Percentiles rank a stretch among this genome's conserved stretches.
phyloP scores from a whole-genome alignment of 1,284 basidiomycete species.

The Earliella scabrosa region DNA sequence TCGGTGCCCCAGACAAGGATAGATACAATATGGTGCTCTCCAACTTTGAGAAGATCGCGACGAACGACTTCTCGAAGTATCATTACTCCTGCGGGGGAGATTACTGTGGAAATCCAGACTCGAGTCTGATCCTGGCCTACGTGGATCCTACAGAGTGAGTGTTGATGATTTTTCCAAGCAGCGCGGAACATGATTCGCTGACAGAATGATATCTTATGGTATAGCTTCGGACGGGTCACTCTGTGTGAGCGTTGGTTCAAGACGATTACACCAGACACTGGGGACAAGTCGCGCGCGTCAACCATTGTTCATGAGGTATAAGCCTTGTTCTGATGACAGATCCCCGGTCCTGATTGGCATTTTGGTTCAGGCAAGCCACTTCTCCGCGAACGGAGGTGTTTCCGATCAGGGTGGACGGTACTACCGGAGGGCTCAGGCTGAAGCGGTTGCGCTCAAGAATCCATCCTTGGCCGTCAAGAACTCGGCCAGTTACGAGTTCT shows the following conservation, averaged over 20 bases:
- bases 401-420: not conserved
- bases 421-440: constrained; percentile 6
- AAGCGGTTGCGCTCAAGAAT: constrained; percentile 42
- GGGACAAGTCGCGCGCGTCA: constrained; percentile 47
- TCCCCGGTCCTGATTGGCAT: constrained; percentile 20
- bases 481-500: constrained; percentile 54
- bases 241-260: constrained; percentile 53
- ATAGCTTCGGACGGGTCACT: constrained; percentile 42
- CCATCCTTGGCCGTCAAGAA: constrained; percentile 43
- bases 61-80: constrained; percentile 37
- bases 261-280: constrained; percentile 38
- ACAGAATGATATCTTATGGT: not conserved
- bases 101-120: not conserved
- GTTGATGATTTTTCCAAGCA: not conserved
- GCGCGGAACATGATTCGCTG: not conserved
- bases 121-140: not conserved
- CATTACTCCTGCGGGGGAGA: constrained; percentile 43
- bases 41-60: constrained; percentile 42
- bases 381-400: not conserved
- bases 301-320: constrained; percentile 34
- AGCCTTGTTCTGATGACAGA: not conserved
- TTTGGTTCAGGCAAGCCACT: not conserved
- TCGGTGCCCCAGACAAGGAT: constrained; percentile 11
- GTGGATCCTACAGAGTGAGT: not conserved
- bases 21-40: constrained; percentile 33